Percentiles rank a stretch among this genome's conserved stretches.
These are phyloP conservation scores for Viola odorata DNA, from an alignment of 345 rosid genomes.

Conservation along the genomic window DNA sequence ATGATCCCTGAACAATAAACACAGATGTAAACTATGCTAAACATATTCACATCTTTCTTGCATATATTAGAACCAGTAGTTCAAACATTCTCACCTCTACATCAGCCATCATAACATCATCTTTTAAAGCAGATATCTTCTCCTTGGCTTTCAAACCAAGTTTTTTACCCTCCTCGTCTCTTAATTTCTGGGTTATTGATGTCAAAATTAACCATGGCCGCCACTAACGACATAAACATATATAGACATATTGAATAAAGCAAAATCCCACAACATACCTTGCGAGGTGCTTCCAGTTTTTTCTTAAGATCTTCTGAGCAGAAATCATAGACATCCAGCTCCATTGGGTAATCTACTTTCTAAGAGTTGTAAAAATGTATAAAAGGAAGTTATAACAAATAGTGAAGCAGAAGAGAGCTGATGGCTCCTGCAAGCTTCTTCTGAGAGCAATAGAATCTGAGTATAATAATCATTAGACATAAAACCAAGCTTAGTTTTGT, in stretches of 20 bases:
- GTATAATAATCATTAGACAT: no score
- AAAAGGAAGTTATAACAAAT: not conserved
- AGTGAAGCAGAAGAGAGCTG: not conserved
- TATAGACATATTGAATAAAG: not conserved
- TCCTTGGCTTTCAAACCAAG: slow-evolving; percentile 57
- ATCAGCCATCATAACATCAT: slow-evolving; percentile 70
- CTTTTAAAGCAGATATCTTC: slow-evolving; percentile 52
- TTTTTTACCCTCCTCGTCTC: slow-evolving; percentile 86
- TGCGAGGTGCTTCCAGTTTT: slow-evolving; percentile 78
- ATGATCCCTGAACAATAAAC: slow-evolving; percentile 48
- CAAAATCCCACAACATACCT: slow-evolving; percentile 40
- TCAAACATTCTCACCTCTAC: slow-evolving; percentile 50
- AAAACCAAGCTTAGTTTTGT: no score
- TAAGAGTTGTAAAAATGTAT: slow-evolving; percentile 13
- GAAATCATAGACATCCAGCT: slow-evolving; percentile 82
- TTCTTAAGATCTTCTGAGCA: slow-evolving; percentile 83
- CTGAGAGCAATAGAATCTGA: no score
- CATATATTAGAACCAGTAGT: not conserved
- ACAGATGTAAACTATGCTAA: slow-evolving; percentile 5
- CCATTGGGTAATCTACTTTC: slow-evolving; percentile 98
- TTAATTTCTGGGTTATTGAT: slow-evolving; percentile 42
- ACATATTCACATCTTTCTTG: not conserved
- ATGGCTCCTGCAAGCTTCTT: no score
- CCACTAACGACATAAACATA: not conserved
- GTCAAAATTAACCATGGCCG: slow-evolving; percentile 3